phyloP scores from a whole-genome alignment of 108 stramenopile genomes.

The Pseudonitzschia multistriata region DNA sequence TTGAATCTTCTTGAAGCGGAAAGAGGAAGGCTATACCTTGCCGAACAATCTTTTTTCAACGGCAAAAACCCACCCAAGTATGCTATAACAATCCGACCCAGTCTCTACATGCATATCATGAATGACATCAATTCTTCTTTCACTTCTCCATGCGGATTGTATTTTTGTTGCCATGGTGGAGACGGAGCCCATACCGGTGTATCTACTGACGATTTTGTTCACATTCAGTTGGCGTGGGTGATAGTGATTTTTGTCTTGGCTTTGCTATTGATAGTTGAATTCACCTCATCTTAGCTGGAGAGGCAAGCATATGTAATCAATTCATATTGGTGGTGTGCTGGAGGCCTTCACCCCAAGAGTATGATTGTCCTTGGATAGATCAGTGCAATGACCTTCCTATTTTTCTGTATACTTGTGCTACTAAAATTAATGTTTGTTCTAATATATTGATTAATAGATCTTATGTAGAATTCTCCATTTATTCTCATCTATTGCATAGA shows the following conservation, averaged over 20 bases:
- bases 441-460: too few relatives aligned
- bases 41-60: conserved; percentile 32
- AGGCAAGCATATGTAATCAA: too few relatives aligned
- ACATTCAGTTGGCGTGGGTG: conserved; percentile 51
- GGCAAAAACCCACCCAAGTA: conserved; percentile 36
- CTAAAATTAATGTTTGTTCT: too few relatives aligned
- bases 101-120: conserved; percentile 50
- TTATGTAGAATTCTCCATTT: too few relatives aligned
- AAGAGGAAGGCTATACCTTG: conserved; percentile 26
- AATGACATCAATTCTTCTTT: conserved; percentile 48
- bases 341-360: too few relatives aligned
- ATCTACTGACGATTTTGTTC: conserved; percentile 51
- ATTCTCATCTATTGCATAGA: too few relatives aligned
- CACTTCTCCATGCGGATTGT: conserved; percentile 53
- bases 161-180: conserved; percentile 70
- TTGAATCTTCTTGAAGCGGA: conserved; percentile 14
- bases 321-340: too few relatives aligned
- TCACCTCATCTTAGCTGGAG: background rate
- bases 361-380: too few relatives aligned
- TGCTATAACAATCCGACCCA: conserved; percentile 52
- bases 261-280: background rate
- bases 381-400: too few relatives aligned
- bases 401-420: too few relatives aligned
- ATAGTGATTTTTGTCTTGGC: conserved; percentile 18
- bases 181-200: conserved; percentile 46